phyloP scores from a whole-genome alignment of 495 filamentous ascomycete genomes.

The Penicillium steckii region DNA sequence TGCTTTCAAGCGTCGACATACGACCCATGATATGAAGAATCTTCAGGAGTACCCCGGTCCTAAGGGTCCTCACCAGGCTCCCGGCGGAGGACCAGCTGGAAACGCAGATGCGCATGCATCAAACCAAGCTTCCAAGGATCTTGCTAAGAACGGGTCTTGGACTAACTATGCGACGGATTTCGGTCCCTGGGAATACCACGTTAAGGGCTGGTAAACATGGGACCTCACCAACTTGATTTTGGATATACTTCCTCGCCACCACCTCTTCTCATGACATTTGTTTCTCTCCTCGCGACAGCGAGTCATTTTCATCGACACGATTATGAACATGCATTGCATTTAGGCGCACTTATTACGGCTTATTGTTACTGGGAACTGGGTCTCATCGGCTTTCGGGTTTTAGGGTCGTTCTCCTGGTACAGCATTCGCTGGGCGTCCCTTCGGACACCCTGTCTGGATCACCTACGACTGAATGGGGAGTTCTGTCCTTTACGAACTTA shows the following conservation, averaged over 20 bases:
- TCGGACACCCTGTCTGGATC: constrained; percentile 14
- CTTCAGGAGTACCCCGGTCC: constrained; percentile 69
- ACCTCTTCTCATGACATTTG: constrained; percentile 6
- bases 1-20: constrained; percentile 89
- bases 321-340: constrained; percentile 50
- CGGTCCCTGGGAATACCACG: constrained; percentile 67
- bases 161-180: constrained; percentile 62
- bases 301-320: constrained; percentile 31
- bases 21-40: constrained; percentile 83
- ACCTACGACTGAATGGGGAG: constrained; percentile 1
- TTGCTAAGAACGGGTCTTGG: constrained; percentile 58
- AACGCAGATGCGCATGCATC: constrained; percentile 15
- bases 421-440: constrained; percentile 21
- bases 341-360: constrained; percentile 39
- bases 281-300: constrained; percentile 24
- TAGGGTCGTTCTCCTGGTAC: constrained; percentile 12
- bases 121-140: constrained; percentile 40
- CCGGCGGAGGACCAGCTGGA: constrained; percentile 12
- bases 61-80: constrained; percentile 27
- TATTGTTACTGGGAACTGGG: constrained; percentile 26
- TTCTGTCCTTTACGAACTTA: constrained; percentile 29
- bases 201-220: constrained; percentile 60
- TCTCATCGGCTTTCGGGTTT: constrained; percentile 17
- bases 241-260: constrained; percentile 9
- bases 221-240: constrained; percentile 5